Evolutionary conservation across 768 basidiomycete genomes (phyloP), one percentile per base, ranked within the genome.

Genomic region (Sporobolomyces pararoseus): DNA sequence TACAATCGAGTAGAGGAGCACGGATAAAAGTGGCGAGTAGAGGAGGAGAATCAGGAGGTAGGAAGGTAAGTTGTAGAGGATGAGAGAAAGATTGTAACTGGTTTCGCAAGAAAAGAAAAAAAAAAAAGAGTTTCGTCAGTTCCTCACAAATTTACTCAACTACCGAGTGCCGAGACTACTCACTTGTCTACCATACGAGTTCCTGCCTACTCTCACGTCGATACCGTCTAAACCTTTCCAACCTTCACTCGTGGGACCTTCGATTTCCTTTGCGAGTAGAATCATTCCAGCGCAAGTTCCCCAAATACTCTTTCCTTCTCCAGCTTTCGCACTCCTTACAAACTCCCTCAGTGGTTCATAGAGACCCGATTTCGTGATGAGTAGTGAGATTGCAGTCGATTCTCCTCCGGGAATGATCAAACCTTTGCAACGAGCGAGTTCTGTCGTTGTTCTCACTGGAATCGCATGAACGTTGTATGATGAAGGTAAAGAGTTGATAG

Each of bases 281-380:
- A 97, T 96, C 47, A 93, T 93, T 16, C 95, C 94, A 0, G 94
- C 94, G 79, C 94, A 98, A 0, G 92, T 96, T 4, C 94, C 94
- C 92, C 92, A 98, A 3, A 93, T 85, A 0, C 91, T 87, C 77
- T 88, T 91, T 7, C 50, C 35, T 29, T 63, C 37, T 3, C 61
- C 51, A 23, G 14, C 9, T 50, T 68, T 68, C 7, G 73, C 69
- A 0, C 1, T 76, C 78, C 21, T 63, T 60, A 87, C 82, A 72
- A 93, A 94, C 44, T 85, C 83, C 44, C 85, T 83, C 7, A 98
- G 82, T 10, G 90, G 91, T n/a, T 88, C 86, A 21, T 92, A 78
- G 47, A 98, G 84, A 0, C 90, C 90, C 0, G 87, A 84, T 34
- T 87, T 83, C 63, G 84, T 84, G 21, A 70, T 68, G 25, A 88